Percentiles rank a stretch among this genome's conserved stretches.
phyloP scores from a whole-genome alignment of 225 moss, liverwort and hornwort genomes.

The Sphagnum tenellum region DNA sequence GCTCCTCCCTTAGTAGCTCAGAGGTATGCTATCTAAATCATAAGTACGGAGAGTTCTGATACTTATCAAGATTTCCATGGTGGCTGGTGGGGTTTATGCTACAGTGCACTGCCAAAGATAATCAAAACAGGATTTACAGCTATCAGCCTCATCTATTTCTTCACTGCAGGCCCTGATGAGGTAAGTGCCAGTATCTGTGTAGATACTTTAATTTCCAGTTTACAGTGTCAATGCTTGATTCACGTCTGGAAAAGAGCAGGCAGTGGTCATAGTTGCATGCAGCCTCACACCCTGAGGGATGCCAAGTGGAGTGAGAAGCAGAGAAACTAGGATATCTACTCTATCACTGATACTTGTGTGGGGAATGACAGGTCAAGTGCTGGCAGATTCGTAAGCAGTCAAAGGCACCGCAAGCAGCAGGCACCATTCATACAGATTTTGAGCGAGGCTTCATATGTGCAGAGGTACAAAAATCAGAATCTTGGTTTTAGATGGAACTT shows the following conservation, averaged over 20 bases:
- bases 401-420: constrained; percentile 97
- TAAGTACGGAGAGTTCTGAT: neutral
- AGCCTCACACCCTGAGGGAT: too few species aligned
- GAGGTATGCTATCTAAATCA: too few species aligned
- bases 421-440: constrained; percentile 96
- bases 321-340: neutral
- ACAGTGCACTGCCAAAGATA: constrained; percentile 90
- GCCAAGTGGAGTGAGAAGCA: neutral
- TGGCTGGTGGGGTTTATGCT: neutral
- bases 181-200: constrained; percentile 8
- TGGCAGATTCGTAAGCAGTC: constrained; percentile 97
- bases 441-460: constrained; percentile 98
- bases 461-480: constrained; percentile 34
- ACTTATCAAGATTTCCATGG: neutral
- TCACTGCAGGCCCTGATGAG: constrained; percentile 95
- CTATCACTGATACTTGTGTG: neutral
- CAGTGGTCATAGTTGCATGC: too few species aligned
- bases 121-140: constrained; percentile 96
- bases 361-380: constrained; percentile 67
- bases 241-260: too few species aligned
- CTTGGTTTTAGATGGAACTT: neutral
- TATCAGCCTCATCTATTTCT: constrained; percentile 93
- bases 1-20: too few species aligned
- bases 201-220: too few species aligned
- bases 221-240: too few species aligned